A percentile compares a stretch with the other conserved stretches of the same genome.
Conservation (phyloP, 1,139 yeast species). For the Hansenula sp. region DNA sequence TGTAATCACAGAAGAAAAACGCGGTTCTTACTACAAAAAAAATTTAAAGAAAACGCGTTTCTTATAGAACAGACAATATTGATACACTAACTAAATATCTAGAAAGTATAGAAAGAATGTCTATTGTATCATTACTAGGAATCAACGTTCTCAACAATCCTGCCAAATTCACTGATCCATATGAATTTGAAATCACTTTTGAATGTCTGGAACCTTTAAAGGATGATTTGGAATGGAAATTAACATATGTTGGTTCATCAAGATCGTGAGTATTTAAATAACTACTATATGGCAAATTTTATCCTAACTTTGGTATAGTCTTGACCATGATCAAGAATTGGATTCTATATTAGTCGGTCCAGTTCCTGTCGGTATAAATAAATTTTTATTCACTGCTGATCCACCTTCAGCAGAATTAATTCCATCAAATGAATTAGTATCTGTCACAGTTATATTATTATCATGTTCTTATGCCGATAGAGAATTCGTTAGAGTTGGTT, state of each 20-base stretch:
- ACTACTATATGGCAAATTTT: background rate
- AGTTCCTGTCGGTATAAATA: constrained; percentile 94
- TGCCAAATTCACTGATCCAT: constrained; percentile 88
- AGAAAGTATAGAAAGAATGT: constrained; percentile 45
- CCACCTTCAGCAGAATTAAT: constrained; percentile 95
- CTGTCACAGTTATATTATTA: constrained; percentile 87
- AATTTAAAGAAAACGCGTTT: background rate
- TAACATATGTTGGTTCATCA: constrained; percentile 94
- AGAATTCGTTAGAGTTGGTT: constrained; percentile 95
- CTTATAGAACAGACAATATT: too few species aligned
- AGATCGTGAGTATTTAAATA: constrained; percentile 45
- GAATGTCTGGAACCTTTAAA: constrained; percentile 92
- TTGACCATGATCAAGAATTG: constrained; percentile 91
- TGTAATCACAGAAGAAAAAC: background rate
- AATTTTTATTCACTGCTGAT: constrained; percentile 89
- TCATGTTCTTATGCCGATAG: constrained; percentile 91
- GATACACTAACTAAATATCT: background rate
- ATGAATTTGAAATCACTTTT: constrained; percentile 94
- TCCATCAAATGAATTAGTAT: constrained; percentile 91
- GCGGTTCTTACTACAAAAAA: too few species aligned
- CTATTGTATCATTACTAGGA: constrained; percentile 88
- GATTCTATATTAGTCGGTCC: constrained; percentile 97
- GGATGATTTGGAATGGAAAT: constrained; percentile 94
- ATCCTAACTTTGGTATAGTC: background rate
- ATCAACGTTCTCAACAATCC: constrained; percentile 93